These are phyloP conservation scores for Paraleonurus japonicus DNA, from an alignment of 257 asterid species.

Conservation along the genomic window DNA sequence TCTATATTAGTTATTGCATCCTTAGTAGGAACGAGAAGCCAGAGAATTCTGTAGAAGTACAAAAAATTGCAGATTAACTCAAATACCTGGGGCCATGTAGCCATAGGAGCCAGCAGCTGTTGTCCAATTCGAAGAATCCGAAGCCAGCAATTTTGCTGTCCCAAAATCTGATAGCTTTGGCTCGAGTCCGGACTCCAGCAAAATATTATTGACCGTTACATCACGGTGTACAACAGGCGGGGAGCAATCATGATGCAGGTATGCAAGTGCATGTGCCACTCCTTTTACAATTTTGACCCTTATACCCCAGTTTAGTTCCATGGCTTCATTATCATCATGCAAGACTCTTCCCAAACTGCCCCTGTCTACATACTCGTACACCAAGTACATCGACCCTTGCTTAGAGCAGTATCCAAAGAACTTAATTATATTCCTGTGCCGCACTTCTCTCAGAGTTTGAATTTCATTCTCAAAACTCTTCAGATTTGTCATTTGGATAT, in stretches of 20 bases:
- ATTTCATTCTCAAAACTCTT: constrained; percentile 84
- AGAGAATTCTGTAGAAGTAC: constrained; percentile 5
- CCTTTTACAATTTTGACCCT: constrained; percentile 77
- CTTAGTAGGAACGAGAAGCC: constrained; percentile 13
- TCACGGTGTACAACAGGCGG: constrained; percentile 90
- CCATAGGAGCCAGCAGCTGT: constrained; percentile 92
- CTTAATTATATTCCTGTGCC: constrained; percentile 92
- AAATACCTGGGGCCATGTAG: constrained; percentile 97
- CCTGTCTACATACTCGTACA: constrained; percentile 77
- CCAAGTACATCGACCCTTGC: constrained; percentile 74
- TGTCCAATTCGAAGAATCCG: constrained; percentile 78
- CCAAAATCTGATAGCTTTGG: constrained; percentile 90
- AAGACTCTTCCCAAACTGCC: constrained; percentile 70
- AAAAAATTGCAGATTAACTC: not conserved
- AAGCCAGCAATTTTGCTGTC: constrained; percentile 62
- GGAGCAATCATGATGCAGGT: constrained; percentile 89
- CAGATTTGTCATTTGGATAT: constrained; percentile 40
- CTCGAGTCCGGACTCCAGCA: constrained; percentile 70
- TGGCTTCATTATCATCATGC: constrained; percentile 46
- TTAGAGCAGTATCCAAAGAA: constrained; percentile 78
- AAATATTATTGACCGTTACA: constrained; percentile 63
- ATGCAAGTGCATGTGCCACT: constrained; percentile 91
- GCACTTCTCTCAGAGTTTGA: constrained; percentile 67
- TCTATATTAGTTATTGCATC: not conserved
- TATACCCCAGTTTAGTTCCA: constrained; percentile 58